Evolutionary conservation across 1,284 basidiomycete genomes (phyloP), one percentile per base, ranked within the genome.

Genomic region (Marasmius fiardii): DNA sequence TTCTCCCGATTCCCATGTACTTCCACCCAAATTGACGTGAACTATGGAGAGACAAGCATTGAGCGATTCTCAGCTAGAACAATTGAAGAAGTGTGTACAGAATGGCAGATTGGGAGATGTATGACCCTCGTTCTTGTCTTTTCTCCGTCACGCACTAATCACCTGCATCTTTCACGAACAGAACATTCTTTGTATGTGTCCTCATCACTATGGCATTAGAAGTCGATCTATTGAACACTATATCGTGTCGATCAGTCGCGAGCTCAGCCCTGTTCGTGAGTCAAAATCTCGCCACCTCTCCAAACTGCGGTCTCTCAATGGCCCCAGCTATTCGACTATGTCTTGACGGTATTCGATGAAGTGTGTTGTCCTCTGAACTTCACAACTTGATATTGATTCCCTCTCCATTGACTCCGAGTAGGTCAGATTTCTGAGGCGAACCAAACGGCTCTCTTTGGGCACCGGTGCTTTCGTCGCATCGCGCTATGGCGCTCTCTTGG

Each of bases 401-500:
- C 21, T 10, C 26, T 45, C 47, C n/a, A n/a, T 39, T 28, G 11
- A 50, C 14, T 45, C 48, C 14, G 37, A 37, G n/a, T n/a, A 63
- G 62, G 24, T 55, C 11, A 58, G 57, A n/a, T 59, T 53, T 39
- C 39, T 64, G 24, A 62, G 56, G 61, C 31, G 47, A 23, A 58
- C 58, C 24, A n/a, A 56, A 43, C 47, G 52, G 47, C 4, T 51
- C 39, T 45, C 58, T 52, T 14, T 65, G 10, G 54, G 50, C n/a
- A 57, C 53, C 31, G 31, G 51, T 5, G 43, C 58, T 11, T 61
- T 63, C 52, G 23, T 55, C 12, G 28, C 61, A 2, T 58, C 59
- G 43, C 58, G 64, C 23, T 65, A 65, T 51, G 55, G 52, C 2
- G 61, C 54, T 33, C 55, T 65, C 53, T 57, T 53, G 6, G 54